phyloP scores from a whole-genome alignment of 1,284 basidiomycete genomes.

The Cutaneotrichosporon sp. region DNA sequence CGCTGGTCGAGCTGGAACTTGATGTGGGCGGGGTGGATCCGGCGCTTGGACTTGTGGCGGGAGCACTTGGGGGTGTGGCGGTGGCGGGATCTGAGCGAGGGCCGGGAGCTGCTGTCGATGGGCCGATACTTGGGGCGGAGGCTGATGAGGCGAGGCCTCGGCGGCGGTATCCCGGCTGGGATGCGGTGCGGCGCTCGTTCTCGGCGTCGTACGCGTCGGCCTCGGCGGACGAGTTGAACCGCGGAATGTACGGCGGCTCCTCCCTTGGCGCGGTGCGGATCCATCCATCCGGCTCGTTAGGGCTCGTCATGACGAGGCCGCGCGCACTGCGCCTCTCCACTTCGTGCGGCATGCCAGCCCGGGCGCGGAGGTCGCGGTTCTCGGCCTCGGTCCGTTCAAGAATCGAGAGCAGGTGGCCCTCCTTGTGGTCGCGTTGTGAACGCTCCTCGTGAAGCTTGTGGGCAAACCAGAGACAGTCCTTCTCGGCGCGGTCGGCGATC shows the following conservation, averaged over 20 bases:
- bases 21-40: no score
- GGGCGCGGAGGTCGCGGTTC: not conserved
- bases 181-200: not conserved
- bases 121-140: no score
- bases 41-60: no score
- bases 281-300: not conserved
- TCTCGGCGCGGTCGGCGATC: not conserved
- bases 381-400: not conserved
- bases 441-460: not conserved
- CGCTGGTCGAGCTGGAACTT: no score
- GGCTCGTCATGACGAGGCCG: not conserved
- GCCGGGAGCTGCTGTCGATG: no score
- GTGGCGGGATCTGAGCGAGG: no score
- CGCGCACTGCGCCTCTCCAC: not conserved
- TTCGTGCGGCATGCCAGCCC: not conserved
- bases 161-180: no score
- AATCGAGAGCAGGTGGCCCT: not conserved
- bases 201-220: not conserved
- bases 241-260: not conserved
- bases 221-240: not conserved
- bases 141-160: no score
- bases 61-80: no score
- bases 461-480: not conserved
- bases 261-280: not conserved
- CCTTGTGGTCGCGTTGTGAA: not conserved